Evolutionary conservation across 257 asterid genomes (phyloP), one percentile per base, ranked within the genome.

Genomic region (Leptodermis oblonga): DNA sequence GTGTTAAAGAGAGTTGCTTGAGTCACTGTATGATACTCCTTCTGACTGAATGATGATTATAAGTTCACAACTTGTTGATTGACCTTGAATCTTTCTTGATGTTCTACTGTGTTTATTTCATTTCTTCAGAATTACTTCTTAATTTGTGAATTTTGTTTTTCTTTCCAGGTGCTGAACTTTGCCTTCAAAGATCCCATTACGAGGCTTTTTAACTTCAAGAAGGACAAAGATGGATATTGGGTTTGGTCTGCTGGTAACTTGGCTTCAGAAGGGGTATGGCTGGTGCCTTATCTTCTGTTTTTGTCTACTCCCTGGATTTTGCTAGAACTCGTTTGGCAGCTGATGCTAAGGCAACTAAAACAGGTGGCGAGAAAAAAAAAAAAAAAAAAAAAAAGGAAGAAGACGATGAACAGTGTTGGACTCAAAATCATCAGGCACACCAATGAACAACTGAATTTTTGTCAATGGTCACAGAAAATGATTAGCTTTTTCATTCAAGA

Each of bases 231-330:
- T 67, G 92, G 89, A 48, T 89, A 89, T 79, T 83, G 96, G 94
- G 85, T 82, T 74, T 89, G 93, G 93, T 88, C 86, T 76, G 90
- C 87, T 34, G 90, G 88, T 30, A 87, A 87, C 82, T 80, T 87
- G 83, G 90, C 87, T 64, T 85, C 90, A 68, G 95, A n/a, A n/a
- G 95, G 48, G 89, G 87, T 46, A 87, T 90, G 73, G 91, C 95
- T 65, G 91, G 95, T 75, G 90, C 92, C 72, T 81, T 90, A 17
- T 87, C 96, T 69, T 86, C 75, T 45, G 70, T 87, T 37, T 86
- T 89, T 61, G 90, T 85, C 55, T 87, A 87, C 76, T 84, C 90
- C 37, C 80, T 89, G 48, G 95, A 89, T 85, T 89, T 68, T 73
- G 90, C 96, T 28, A 82, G 95, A 74, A 89, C 95, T 4, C 86